A percentile compares a stretch with the other conserved stretches of the same genome.
Evolutionary conservation across 1,284 basidiomycete species (phyloP).

Genomic region (Cryptococcus sp.): DNA sequence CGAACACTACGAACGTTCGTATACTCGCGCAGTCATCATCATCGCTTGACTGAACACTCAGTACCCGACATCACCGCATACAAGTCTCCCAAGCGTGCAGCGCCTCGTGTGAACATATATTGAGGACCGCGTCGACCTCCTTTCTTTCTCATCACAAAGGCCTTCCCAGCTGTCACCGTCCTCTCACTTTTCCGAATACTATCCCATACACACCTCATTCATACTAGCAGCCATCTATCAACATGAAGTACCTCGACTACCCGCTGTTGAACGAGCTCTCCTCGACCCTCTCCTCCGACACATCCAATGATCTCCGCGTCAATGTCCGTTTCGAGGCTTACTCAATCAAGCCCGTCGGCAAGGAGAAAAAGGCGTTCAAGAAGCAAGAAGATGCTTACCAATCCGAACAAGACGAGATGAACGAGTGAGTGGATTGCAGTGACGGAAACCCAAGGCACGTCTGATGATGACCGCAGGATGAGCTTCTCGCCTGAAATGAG

Average conservation of each 20-base stretch:
- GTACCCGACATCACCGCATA: too few species aligned
- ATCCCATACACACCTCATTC: not conserved
- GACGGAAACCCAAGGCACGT: not conserved
- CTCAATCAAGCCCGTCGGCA: constrained; percentile 95
- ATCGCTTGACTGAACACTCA: too few species aligned
- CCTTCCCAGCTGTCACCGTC: too few species aligned
- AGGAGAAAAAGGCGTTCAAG: constrained; percentile 95
- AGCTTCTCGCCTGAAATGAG: constrained; percentile 54
- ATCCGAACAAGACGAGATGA: constrained; percentile 51
- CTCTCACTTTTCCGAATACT: too few species aligned
- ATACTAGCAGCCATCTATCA: constrained; percentile 13
- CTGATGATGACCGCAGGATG: constrained; percentile 32
- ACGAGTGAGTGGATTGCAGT: constrained; percentile 43
- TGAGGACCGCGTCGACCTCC: too few species aligned
- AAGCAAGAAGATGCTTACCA: constrained; percentile 81
- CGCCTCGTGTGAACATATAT: too few species aligned
- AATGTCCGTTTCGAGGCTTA: constrained; percentile 95
- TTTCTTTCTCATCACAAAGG: too few species aligned
- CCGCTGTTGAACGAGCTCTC: constrained; percentile 78
- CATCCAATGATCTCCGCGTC: constrained; percentile 85
- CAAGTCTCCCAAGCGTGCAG: too few species aligned
- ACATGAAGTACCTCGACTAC: constrained; percentile 89
- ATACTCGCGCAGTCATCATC: too few species aligned
- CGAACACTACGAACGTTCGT: too few species aligned
- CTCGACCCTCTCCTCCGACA: constrained; percentile 66